A percentile compares a stretch with the other conserved stretches of the same genome.
These are phyloP conservation scores for Colletotrichum horii DNA, from an alignment of 2,329 filamentous ascomycete species.

Conservation along the genomic window DNA sequence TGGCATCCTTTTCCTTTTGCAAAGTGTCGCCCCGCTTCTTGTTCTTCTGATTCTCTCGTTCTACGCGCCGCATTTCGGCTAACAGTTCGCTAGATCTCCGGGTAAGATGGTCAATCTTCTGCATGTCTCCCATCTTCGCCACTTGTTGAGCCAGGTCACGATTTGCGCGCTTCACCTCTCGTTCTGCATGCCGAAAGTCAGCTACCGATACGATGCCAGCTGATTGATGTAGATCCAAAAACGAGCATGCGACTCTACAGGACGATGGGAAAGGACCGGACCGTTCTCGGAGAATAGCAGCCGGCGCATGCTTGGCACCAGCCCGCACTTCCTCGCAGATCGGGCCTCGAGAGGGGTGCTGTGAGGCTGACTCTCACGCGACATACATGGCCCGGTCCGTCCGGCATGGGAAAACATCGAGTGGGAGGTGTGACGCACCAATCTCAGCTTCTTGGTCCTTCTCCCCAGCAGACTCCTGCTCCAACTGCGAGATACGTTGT, in stretches of 20 bases:
- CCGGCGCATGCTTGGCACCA: not conserved
- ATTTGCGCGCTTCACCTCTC: constrained; percentile 92
- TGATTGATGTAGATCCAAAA: not conserved
- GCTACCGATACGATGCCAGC: not conserved
- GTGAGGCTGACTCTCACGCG: constrained; percentile 11
- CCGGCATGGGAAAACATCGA: constrained; percentile 3
- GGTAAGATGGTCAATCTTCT: constrained; percentile 88
- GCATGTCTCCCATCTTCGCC: constrained; percentile 89
- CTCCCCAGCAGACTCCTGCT: constrained; percentile 90
- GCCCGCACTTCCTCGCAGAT: not conserved
- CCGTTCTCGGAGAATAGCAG: not conserved
- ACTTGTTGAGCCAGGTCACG: constrained; percentile 88
- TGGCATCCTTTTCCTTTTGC: constrained; percentile 95
- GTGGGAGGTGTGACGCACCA: constrained; percentile 56
- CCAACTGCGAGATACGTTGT: constrained; percentile 92
- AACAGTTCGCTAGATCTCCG: constrained; percentile 91
- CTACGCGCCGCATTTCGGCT: constrained; percentile 92
- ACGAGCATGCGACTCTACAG: not conserved
- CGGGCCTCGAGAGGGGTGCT: not conserved
- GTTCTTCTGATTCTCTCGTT: constrained; percentile 92
- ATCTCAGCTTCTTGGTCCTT: constrained; percentile 97
- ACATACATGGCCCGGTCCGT: constrained; percentile 13
- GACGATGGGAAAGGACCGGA: not conserved
- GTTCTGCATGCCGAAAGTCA: constrained; percentile 64
- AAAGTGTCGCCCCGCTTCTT: constrained; percentile 94